Base-by-base conservation (phyloP, 1,284 basidiomycete species). In the Chalciporus piperatoides region DNA sequence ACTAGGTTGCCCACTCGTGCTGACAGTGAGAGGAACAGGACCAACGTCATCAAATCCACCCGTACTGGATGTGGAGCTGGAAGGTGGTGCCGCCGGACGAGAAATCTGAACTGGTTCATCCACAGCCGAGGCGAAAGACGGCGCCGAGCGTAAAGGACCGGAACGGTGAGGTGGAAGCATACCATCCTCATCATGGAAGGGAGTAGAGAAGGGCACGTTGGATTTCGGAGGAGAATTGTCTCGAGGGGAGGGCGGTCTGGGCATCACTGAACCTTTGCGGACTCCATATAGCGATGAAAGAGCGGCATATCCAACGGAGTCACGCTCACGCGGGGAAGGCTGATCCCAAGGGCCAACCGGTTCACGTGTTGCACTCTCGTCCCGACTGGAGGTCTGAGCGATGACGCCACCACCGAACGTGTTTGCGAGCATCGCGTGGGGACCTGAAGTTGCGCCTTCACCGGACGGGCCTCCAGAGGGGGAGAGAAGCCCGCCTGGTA, bases 21-120 rank as follows among this genome's bases (percentile, higher is more conserved):
- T 78, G 27, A 85, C 75, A 9, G 77, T 75, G 3, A 84, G 71
- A 23, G 65, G 55, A 3, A 53, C 30, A 17, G 63, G 60, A 5
- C 57, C 53, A 2, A 55, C 44, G 8, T 67, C 65, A 8, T 69
- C 68, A 1, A 54, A 48, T 39, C 54, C 60, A 38, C 51, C 51
- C 12, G 49, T 46, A 14, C 65, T 69, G 23, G 67, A 69, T 0
- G 65, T 55, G 15, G 63, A 65, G 14, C 68, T 68, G 4, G 61
- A 57, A 39, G 57, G 52, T 14, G 69, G 58, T 25, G 57, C 46
- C 46, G 59, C 54, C 42, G 48, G 55, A 21, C 57, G 54, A 19
- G 57, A 33, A 23, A 53, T 58, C 33, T 60, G 60, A n/a, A 59
- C 53, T 1, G 68, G 54, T 24, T 68, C 61, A 38, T 64, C 60